phyloP scores from a whole-genome alignment of 371 early-diverging fungal species.

The Coemansia sp. region DNA sequence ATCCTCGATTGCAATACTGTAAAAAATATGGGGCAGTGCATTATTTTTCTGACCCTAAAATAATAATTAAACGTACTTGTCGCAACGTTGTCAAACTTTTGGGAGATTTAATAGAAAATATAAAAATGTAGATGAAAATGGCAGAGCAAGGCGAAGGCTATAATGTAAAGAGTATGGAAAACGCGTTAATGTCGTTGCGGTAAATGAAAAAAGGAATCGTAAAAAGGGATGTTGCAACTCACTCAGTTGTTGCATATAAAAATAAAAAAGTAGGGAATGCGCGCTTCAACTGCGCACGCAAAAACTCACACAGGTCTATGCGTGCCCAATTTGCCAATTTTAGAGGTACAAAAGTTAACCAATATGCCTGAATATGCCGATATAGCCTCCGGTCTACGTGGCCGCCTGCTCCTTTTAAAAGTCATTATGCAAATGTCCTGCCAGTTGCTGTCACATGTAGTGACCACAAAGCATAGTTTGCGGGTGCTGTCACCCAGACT shows the following conservation, averaged over 20 bases:
- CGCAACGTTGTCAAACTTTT: not conserved
- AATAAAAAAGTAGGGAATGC: not conserved
- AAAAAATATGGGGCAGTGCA: too few species aligned
- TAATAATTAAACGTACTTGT: not conserved
- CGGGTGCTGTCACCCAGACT: not conserved
- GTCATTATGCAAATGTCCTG: not conserved
- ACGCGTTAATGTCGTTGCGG: too few species aligned
- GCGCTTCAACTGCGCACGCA: not conserved
- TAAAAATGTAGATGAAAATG: not conserved
- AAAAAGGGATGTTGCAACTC: not conserved
- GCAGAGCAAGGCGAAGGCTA: not conserved
- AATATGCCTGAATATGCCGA: not conserved
- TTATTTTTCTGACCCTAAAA: too few species aligned
- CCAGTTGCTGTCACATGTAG: too few species aligned
- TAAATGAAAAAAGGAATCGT: too few species aligned
- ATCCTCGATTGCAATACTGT: too few species aligned
- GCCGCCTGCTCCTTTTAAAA: not conserved
- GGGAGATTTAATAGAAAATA: slow-evolving; percentile 1
- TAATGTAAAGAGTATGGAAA: not conserved
- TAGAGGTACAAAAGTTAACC: not conserved
- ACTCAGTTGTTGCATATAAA: not conserved
- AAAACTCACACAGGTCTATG: not conserved
- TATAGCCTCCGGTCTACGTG: not conserved
- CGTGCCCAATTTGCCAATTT: not conserved
- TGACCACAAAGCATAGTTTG: not conserved